Evolutionary conservation across 441 rosid genomes (phyloP), one percentile per base, ranked within the genome.

Genomic region (Dalechampia spathulata): DNA sequence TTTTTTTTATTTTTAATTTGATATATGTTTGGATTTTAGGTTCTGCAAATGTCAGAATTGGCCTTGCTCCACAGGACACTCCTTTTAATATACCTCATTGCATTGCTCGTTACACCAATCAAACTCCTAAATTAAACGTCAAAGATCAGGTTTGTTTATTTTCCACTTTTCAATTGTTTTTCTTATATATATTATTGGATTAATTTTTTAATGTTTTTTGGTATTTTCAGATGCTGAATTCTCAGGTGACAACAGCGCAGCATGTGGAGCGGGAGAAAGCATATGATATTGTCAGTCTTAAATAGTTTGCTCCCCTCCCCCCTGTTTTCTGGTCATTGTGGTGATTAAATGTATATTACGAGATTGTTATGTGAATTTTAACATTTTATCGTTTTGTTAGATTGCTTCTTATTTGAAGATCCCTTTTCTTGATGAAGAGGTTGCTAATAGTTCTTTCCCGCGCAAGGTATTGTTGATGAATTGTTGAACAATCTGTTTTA

Each of bases 221-320:
- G 54, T 17, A 34, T 17, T 51, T 61, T 17, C 62, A 90, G 93
- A 73, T 78, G 85, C 86, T 94, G 62, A 87, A 86, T 70, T 80
- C 83, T 78, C 90, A 86, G 73, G 79, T 87, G 59, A 87, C 91
- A 13, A 83, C 92, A 0, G 74, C 62, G 14, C 99, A 87, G 66
- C 90, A 84, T 38, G 71, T 78, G 76, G 97, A 90, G 13, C 86
- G 96, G 15, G 96, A 83, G 74, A 86, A 80, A 76, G 81, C 96
- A 2, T 94, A 90, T 65, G 93, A 90, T 69, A 59, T 67, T 41
- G 97, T 94, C 51, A 76, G 95, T 62, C 49, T 12, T 34, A 25
- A 48, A 39, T 64, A 20, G 59, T 36, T 47, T 4, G 30, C 39
- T 43, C 34, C 25, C 14, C 6, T 57, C 17, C 13, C 37, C 13